A percentile compares a stretch with the other conserved stretches of the same genome.
Conservation (phyloP, 2,329 filamentous ascomycete genomes). For the Penicillium vulpinum region DNA sequence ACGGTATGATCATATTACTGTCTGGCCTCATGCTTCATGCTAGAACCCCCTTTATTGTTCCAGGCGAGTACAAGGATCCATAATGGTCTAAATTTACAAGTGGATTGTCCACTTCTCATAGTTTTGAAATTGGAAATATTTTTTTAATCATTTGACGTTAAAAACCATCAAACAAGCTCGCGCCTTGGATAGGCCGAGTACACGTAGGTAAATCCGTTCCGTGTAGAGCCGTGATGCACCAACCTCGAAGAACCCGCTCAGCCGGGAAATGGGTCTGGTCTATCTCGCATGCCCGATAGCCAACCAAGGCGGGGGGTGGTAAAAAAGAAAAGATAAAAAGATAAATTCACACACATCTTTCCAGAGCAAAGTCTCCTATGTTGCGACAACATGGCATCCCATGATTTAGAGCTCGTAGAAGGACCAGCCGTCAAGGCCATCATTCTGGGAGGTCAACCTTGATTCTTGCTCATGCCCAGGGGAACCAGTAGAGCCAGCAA, state of each 20-base stretch:
- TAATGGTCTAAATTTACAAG: not conserved
- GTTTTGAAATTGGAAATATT: slow-evolving; percentile 1
- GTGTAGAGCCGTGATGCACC: slow-evolving; percentile 3
- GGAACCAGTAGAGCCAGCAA: slow-evolving; percentile 35
- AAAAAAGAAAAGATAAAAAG: slow-evolving; percentile 13
- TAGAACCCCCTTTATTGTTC: too few species aligned
- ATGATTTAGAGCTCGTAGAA: slow-evolving; percentile 59
- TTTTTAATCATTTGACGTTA: slow-evolving; percentile 4
- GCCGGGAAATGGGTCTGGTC: slow-evolving; percentile 3
- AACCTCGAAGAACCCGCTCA: slow-evolving; percentile 5
- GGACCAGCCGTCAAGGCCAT: slow-evolving; percentile 63
- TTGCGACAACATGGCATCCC: slow-evolving; percentile 1
- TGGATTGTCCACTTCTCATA: not conserved
- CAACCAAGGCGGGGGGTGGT: not conserved
- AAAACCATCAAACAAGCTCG: slow-evolving; percentile 6
- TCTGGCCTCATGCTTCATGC: too few species aligned
- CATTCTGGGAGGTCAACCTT: slow-evolving; percentile 24
- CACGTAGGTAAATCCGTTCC: slow-evolving; percentile 1
- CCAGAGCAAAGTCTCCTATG: not conserved
- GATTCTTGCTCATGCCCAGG: slow-evolving; percentile 17
- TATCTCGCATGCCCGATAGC: slow-evolving; percentile 4
- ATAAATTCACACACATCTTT: slow-evolving; percentile 16
- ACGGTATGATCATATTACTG: too few species aligned
- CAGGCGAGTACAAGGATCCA: too few species aligned
- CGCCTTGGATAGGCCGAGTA: not conserved